Evolutionary conservation across 1,284 basidiomycete species (phyloP), one percentile per base, ranked within the genome.

Genomic region (Neolentinus lepideus): DNA sequence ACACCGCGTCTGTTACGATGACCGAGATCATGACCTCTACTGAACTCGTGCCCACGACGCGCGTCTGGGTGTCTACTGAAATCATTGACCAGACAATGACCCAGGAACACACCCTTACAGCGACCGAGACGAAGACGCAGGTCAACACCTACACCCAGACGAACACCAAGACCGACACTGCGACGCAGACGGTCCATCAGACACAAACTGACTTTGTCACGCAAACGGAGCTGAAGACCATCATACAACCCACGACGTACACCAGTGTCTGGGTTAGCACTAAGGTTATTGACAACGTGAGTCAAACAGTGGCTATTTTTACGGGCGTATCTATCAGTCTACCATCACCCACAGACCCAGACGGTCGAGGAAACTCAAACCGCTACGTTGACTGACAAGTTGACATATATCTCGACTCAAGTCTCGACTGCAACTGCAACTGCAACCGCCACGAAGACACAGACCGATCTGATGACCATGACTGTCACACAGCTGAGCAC

Each of bases 11-110:
- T n/a, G 53, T 58, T 51, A 64, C 64, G 21, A 33, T 62, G 56
- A 58, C 47, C 12, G 47, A 50, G 47, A 8, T 50, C 22, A 50
- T 76, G 64, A 85, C 84, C 2, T 81, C 79, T 12, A 73, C 78
- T 25, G 67, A 78, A 65, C 67, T 79, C 29, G 71, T 81, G 33
- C 82, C 81, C 51, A 85, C 84, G 31, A 85, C 84, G 19, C 75
- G 76, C 50, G 74, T 84, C 48, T 85, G 77, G 75, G 75, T 83
- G 21, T 85, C 83, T 11, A 86, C 84, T 21, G 77, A 85, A 67
- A 71, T 79, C 64, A 75, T 83, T 61, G 80, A 85, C 70, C 69
- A 74, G 54, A 85, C 83, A 56, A 68, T 76, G 67, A 76, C 70
- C 19, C 38, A 78, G 56, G 76, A 81, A 60, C 77, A 84, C 67